Conservation (phyloP, 306 rosid genomes). For the Cyamopsis tetragonoloba region DNA sequence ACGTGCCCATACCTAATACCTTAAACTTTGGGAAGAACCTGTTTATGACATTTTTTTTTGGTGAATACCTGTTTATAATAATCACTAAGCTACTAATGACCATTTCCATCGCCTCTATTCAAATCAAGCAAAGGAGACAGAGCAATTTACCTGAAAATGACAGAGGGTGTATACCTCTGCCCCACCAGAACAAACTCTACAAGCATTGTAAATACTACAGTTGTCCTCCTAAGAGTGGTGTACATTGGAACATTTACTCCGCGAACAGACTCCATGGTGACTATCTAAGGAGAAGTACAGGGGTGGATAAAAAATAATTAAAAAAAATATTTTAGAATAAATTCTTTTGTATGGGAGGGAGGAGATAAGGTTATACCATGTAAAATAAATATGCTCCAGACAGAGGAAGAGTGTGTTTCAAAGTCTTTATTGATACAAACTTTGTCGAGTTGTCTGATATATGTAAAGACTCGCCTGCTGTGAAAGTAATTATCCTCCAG, state of each 20-base stretch:
- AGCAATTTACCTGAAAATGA: slow-evolving; percentile 69
- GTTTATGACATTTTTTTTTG: neutral
- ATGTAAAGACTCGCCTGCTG: slow-evolving; percentile 47
- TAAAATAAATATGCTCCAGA: slow-evolving; percentile 88
- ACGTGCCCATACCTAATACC: neutral
- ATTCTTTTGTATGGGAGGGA: neutral
- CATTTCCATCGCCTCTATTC: neutral
- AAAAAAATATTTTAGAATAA: neutral
- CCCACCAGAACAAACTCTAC: slow-evolving; percentile 72
- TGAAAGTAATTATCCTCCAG: slow-evolving; percentile 69
- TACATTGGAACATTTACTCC: slow-evolving; percentile 99
- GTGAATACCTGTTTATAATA: too few relatives aligned
- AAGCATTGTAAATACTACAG: slow-evolving; percentile 89
- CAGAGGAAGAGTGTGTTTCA: slow-evolving; percentile 77
- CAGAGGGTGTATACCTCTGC: slow-evolving; percentile 69
- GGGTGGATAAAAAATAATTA: slow-evolving; percentile 23
- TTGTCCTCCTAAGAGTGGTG: slow-evolving; percentile 91
- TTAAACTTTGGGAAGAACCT: neutral
- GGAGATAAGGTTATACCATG: slow-evolving; percentile 51
- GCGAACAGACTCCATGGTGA: slow-evolving; percentile 92
- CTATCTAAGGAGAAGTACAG: slow-evolving; percentile 67
- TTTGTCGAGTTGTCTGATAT: slow-evolving; percentile 46
- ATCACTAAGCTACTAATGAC: slow-evolving; percentile 4
- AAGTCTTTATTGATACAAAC: slow-evolving; percentile 67
- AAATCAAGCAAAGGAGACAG: slow-evolving; percentile 19